Conservation (phyloP, 108 stramenopile species). For the Cyclotella atomus region DNA sequence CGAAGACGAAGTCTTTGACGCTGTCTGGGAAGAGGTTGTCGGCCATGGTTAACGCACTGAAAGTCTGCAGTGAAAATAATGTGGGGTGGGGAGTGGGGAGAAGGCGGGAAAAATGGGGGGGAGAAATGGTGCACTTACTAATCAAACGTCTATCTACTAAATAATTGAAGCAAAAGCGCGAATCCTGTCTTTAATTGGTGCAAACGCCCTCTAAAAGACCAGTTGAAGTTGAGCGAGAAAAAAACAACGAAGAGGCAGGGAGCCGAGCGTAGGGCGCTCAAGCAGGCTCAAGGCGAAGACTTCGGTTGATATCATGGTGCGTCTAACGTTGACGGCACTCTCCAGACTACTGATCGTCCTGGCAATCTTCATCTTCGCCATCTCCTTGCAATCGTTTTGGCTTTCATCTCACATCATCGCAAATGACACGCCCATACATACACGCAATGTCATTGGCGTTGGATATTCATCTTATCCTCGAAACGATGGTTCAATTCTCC, state of each 20-base stretch:
- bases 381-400: slow-evolving; percentile 7
- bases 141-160: too few relatives aligned
- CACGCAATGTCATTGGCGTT: neutral
- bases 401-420: neutral
- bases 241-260: too few relatives aligned
- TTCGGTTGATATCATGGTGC: too few relatives aligned
- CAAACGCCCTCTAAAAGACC: too few relatives aligned
- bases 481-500: slow-evolving; percentile 5
- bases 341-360: slow-evolving; percentile 5
- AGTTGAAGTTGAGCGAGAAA: too few relatives aligned
- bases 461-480: neutral
- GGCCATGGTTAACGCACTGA: slow-evolving; percentile 14
- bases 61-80: neutral
- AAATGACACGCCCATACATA: neutral
- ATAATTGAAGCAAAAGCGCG: too few relatives aligned
- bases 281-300: too few relatives aligned
- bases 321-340: neutral
- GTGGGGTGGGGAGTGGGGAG: neutral
- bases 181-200: too few relatives aligned
- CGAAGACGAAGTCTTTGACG: slow-evolving; percentile 93
- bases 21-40: slow-evolving; percentile 63
- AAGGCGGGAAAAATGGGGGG: neutral
- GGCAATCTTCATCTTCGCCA: neutral
- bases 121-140: too few relatives aligned
- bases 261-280: too few relatives aligned